Evolutionary conservation across 352 stramenopile species (phyloP).

Genomic region (Phytophthora aleatoria): DNA sequence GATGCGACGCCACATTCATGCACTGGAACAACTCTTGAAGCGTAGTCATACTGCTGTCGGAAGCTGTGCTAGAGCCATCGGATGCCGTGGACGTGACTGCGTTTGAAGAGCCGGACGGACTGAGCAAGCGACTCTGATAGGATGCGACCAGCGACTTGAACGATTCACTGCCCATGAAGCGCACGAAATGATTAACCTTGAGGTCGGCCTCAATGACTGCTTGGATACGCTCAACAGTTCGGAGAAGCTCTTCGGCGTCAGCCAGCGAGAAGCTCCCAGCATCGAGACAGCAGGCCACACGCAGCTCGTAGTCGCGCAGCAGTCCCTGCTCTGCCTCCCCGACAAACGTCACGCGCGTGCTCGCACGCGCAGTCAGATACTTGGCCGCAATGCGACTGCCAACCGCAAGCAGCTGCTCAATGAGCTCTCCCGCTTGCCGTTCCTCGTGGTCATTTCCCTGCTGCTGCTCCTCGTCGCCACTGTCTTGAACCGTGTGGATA

Average conservation of each 20-base stretch:
- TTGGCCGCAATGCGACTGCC: conserved; percentile 65
- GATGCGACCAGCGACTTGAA: conserved; percentile 81
- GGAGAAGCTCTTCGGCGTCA: conserved; percentile 65
- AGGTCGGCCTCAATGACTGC: conserved; percentile 74
- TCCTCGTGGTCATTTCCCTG: conserved; percentile 30
- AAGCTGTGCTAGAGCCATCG: conserved; percentile 52
- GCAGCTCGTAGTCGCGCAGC: conserved; percentile 62
- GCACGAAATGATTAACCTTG: conserved; percentile 88
- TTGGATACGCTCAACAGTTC: conserved; percentile 60
- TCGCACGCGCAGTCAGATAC: conserved; percentile 59
- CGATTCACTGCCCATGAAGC: conserved; percentile 82
- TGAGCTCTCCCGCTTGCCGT: conserved; percentile 58
- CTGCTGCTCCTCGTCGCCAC: conserved; percentile 33
- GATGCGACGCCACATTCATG: conserved; percentile 87
- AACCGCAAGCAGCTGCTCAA: conserved; percentile 68
- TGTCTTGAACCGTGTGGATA: conserved; percentile 48
- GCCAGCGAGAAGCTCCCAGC: conserved; percentile 68
- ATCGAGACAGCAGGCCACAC: conserved; percentile 62
- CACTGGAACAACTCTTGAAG: conserved; percentile 88
- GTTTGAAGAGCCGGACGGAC: conserved; percentile 52
- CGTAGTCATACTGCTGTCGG: conserved; percentile 81
- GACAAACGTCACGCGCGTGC: conserved; percentile 70
- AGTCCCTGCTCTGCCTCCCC: conserved; percentile 62
- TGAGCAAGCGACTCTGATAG: conserved; percentile 77
- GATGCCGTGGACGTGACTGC: conserved; percentile 23